Base-by-base conservation (phyloP, 1,139 yeast species). In the Kodamaea sp. region DNA sequence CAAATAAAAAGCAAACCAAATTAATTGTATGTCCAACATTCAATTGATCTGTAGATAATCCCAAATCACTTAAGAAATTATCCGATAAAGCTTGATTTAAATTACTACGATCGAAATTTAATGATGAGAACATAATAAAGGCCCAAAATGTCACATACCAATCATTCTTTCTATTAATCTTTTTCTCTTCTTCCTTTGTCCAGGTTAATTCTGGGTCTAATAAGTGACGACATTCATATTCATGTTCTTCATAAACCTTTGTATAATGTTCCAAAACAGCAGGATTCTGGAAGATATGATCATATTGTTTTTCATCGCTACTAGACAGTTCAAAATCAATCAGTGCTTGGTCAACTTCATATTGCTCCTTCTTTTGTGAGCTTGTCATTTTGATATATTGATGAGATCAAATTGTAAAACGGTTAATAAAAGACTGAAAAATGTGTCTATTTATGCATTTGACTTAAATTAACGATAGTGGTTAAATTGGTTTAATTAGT, bases 91-190 rank as follows among this genome's bases (percentile, higher is more conserved):
- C 81, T 50, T 75, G 79, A 0, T 58, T 48, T 36, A 77, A 49
- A 50, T 78, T 77, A 27, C 69, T 67, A 45, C 82, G 60, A 52
- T 77, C 81, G 41, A 75, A 58, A 45, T 77, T 76, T 40, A 77
- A 60, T 3, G 75, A 78, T 26, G 70, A 60, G 53, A 77, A 77
- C 70, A 76, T 63, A 37, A 74, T 45, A 43, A 75, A 72, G 0
- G 79, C 78, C 54, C 73, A 59, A 27, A 73, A 48, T 2, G 78
- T 60, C 20, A 75, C 79, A 24, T 63, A 58, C 47, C 57, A 56
- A 45, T 77, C 81, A 31, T 71, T 58, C 46, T 70, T 73, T 47
- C 70, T 49, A 3, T 65, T 47, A 8, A 76, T 52, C 27, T 54
- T 57, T 24, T 53, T 56, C 47, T 74, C 79, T 46, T 75, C 79